Evolutionary conservation across 225 moss, liverwort and hornwort genomes (phyloP), one percentile per base, ranked within the genome.

Genomic region (Physcomitrellopsis africana): DNA sequence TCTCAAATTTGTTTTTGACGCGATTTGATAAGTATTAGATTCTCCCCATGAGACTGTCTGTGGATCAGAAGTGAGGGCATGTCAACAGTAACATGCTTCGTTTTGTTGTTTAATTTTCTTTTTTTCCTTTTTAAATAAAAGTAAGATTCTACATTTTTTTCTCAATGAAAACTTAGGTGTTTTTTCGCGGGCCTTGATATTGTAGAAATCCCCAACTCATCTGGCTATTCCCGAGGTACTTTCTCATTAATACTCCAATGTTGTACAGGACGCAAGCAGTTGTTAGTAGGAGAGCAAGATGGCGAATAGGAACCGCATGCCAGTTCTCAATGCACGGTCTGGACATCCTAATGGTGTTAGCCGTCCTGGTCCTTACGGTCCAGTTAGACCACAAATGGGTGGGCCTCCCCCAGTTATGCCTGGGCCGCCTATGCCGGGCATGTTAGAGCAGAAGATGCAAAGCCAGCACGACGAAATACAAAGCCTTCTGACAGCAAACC

Each of bases 381-480:
- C 85, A 62, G 86, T 86, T 51, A 85, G 94, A 70, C 87, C 92
- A 11, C 92, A 83, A 72, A 87, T 92, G 84, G 91, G 82, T 42
- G 86, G 84, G 3, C 89, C 83, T 11, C 88, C 85, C 63, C 61
- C 89, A 44, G 76, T 86, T 29, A 81, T 92, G 84, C 17, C 83
- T 58, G 78, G 93, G 62, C 81, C 80, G 80, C 87, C 94, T 47
- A 76, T 90, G 77, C 90, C 92, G 56, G 85, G 84, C 51, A 86
- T 92, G 51, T 43, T 92, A 60, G 94, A 94, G 78, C 94, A 94
- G 75, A 92, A 92, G 76, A 87, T 94, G 77, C 85, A 89, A 67
- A 83, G 78, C 26, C 94, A 92, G 81, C 92, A 94, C 51, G 88
- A 88, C 51, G 94, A 94, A 83, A 92, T 94, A 73, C 90, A 92